Evolutionary conservation across 2,329 filamentous ascomycete species (phyloP).

Genomic region (Dactylellina drechsleri): DNA sequence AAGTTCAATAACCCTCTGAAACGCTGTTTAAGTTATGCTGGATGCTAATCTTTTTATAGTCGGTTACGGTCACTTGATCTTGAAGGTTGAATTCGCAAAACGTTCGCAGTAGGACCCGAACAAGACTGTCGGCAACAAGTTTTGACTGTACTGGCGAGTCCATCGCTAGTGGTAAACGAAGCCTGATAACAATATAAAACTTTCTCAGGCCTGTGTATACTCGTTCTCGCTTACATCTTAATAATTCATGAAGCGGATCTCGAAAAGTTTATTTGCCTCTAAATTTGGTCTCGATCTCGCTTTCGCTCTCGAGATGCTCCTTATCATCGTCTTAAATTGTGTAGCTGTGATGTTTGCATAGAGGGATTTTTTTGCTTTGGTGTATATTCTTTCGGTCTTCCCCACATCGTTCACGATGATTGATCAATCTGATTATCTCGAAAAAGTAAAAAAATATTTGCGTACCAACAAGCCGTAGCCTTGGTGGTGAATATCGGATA

Average conservation of each 20-base stretch:
- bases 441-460: too few species aligned
- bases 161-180: too few species aligned
- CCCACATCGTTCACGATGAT: too few species aligned
- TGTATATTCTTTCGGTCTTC: too few species aligned
- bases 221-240: neutral
- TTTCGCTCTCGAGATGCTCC: slow-evolving; percentile 3
- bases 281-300: slow-evolving; percentile 4
- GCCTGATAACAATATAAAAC: too few species aligned
- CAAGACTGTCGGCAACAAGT: too few species aligned
- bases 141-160: too few species aligned
- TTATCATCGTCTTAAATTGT: neutral
- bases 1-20: slow-evolving; percentile 60
- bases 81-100: slow-evolving; percentile 88
- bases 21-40: neutral
- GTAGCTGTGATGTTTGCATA: too few species aligned
- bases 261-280: neutral
- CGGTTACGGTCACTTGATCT: slow-evolving; percentile 86
- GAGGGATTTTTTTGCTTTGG: too few species aligned
- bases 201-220: neutral
- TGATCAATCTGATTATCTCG: too few species aligned
- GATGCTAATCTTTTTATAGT: slow-evolving; percentile 59
- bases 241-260: neutral
- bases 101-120: slow-evolving; percentile 41
- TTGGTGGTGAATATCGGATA: too few species aligned
- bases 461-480: too few species aligned